Percentiles rank a stretch among this genome's conserved stretches.
These are phyloP conservation scores for Cyclostephanos tholiformis DNA, from an alignment of 108 stramenopile genomes.

Conservation along the genomic window DNA sequence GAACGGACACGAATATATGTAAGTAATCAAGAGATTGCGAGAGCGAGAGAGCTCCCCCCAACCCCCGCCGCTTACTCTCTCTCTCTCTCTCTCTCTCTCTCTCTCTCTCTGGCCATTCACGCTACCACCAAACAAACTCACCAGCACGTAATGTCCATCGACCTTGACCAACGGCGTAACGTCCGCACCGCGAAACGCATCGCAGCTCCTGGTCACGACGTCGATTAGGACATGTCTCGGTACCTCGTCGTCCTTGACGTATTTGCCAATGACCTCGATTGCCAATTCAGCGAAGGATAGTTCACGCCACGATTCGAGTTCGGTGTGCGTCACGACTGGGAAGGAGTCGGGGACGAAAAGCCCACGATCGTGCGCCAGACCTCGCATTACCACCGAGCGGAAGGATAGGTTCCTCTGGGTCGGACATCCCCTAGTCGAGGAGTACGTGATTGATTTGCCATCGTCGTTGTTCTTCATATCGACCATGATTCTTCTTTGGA, in stretches of 20 bases:
- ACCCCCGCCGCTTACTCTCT: no score
- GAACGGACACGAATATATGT: no score
- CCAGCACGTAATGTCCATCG: slow-evolving; percentile 78
- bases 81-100: background rate
- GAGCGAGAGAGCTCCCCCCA: no score
- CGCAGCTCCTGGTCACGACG: slow-evolving; percentile 87
- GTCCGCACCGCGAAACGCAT: slow-evolving; percentile 86
- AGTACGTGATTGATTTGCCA: slow-evolving; percentile 80
- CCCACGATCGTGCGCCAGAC: slow-evolving; percentile 94
- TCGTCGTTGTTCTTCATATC: background rate
- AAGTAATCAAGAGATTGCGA: no score
- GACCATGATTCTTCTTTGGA: no score
- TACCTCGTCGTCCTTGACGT: slow-evolving; percentile 91
- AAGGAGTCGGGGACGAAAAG: slow-evolving; percentile 94
- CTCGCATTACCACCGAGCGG: slow-evolving; percentile 93
- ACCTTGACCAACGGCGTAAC: slow-evolving; percentile 89
- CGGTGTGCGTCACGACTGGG: slow-evolving; percentile 73
- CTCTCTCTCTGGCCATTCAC: no score
- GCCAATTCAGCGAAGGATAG: slow-evolving; percentile 84
- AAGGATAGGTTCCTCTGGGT: slow-evolving; percentile 83
- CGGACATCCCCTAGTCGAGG: slow-evolving; percentile 90
- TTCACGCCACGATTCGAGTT: slow-evolving; percentile 78
- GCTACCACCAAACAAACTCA: no score
- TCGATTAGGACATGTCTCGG: slow-evolving; percentile 79
- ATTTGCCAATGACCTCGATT: slow-evolving; percentile 88